Conservation (phyloP, 257 asterid genomes). For the Anisodus tanguticus region DNA sequence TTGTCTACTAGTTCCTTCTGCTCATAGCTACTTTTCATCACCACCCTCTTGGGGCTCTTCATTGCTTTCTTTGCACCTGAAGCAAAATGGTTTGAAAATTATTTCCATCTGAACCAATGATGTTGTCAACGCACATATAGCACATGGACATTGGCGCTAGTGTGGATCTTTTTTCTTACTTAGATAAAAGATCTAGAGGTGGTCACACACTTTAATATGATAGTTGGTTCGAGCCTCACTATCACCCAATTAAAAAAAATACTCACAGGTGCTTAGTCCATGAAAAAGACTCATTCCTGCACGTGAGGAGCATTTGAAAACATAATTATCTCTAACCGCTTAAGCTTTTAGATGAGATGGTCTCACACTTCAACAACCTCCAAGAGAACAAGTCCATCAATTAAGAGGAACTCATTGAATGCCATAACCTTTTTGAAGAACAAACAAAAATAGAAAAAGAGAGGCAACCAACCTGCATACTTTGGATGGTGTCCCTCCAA, state of each 20-base stretch:
- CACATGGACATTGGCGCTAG: background rate
- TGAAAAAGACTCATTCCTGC: background rate
- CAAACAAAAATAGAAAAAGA: background rate
- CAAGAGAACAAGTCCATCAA: constrained; percentile 19
- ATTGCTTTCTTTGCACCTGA: constrained; percentile 57
- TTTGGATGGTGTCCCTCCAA: constrained; percentile 53
- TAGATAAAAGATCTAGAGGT: background rate
- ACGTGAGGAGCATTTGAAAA: background rate
- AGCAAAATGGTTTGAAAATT: constrained; percentile 8
- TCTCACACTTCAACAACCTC: background rate
- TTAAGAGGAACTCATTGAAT: background rate
- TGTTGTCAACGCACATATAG: background rate
- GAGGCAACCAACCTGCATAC: constrained; percentile 51
- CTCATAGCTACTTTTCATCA: constrained; percentile 42
- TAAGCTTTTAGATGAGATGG: constrained; percentile 5
- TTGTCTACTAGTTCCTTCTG: constrained; percentile 50
- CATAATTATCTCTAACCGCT: background rate
- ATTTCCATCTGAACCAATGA: background rate
- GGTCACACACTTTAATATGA: background rate
- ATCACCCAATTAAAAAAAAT: background rate
- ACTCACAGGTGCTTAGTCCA: background rate
- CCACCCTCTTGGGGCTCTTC: constrained; percentile 59
- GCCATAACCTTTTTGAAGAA: background rate
- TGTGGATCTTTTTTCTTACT: too few species aligned
- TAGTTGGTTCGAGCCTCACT: background rate